Percentiles rank a stretch among this genome's conserved stretches.
Evolutionary conservation across 139 green algal genomes (phyloP).

Genomic region (Raphidocelis subcapitata): DNA sequence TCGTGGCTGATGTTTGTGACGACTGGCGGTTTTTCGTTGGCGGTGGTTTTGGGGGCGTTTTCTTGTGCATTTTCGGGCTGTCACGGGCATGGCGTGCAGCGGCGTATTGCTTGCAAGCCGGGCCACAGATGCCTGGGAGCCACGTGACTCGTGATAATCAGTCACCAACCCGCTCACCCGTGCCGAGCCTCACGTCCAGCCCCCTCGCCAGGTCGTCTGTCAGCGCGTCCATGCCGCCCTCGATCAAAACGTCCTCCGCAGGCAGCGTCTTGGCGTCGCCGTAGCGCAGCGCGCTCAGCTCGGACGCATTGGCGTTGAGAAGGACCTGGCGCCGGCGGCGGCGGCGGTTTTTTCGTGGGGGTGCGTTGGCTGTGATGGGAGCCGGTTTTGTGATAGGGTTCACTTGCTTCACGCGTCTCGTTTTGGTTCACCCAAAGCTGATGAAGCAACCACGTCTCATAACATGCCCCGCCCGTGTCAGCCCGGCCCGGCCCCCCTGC

Average conservation of each 20-base stretch:
- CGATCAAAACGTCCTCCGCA: constrained; percentile 43
- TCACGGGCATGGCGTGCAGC: too few species aligned
- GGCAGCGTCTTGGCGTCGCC: constrained; percentile 38
- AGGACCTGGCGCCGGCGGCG: constrained; percentile 5
- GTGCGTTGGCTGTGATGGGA: too few species aligned
- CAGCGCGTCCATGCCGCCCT: constrained; percentile 36
- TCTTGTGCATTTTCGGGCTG: too few species aligned
- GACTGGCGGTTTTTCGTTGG: too few species aligned
- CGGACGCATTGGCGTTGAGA: constrained; percentile 13
- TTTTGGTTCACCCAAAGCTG: too few species aligned
- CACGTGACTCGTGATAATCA: background rate
- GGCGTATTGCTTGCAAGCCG: too few species aligned
- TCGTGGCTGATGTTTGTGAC: constrained; percentile 11
- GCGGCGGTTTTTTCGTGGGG: too few species aligned
- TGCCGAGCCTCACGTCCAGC: constrained; percentile 46
- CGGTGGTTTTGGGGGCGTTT: too few species aligned
- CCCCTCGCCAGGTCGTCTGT: constrained; percentile 23
- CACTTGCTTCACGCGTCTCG: background rate
- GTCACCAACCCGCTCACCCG: constrained; percentile 2
- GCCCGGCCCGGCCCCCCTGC: too few species aligned
- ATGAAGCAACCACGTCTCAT: too few species aligned
- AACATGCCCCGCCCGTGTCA: too few species aligned
- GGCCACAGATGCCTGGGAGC: background rate
- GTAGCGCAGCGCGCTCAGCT: constrained; percentile 4
- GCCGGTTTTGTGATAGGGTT: too few species aligned